Conservation (phyloP, 257 asterid genomes). For the Catharanthus roseus region DNA sequence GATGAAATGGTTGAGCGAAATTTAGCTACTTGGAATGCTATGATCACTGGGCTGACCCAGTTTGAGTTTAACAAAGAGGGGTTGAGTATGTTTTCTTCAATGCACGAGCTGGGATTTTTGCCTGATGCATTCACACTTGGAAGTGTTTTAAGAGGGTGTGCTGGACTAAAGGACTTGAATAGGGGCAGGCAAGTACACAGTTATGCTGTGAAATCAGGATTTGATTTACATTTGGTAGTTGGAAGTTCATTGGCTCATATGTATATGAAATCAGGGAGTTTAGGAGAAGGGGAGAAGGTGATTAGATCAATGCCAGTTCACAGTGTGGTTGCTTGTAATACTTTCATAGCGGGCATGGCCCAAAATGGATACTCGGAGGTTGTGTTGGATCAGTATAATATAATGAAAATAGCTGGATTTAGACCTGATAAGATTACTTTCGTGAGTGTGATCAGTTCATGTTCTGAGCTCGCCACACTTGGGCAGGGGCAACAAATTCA, state of each 20-base stretch:
- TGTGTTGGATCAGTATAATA: constrained; percentile 54
- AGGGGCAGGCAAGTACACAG: constrained; percentile 71
- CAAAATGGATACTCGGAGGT: constrained; percentile 64
- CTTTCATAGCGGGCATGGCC: constrained; percentile 73
- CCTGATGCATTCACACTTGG: constrained; percentile 72
- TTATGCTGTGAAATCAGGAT: constrained; percentile 44
- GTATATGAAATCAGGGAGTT: constrained; percentile 71
- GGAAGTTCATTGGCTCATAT: constrained; percentile 72
- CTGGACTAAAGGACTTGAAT: constrained; percentile 68
- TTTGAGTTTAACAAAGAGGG: constrained; percentile 60
- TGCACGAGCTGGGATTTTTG: constrained; percentile 51
- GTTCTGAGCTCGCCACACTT: constrained; percentile 74
- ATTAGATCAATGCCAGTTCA: constrained; percentile 50
- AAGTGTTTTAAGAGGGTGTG: constrained; percentile 81
- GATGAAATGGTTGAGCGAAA: constrained; percentile 59
- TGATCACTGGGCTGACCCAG: constrained; percentile 61
- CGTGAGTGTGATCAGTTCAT: constrained; percentile 65
- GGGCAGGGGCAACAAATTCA: constrained; percentile 94
- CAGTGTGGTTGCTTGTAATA: constrained; percentile 56
- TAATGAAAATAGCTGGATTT: constrained; percentile 52
- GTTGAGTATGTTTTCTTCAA: constrained; percentile 37
- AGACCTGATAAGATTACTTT: constrained; percentile 77
- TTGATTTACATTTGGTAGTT: constrained; percentile 51
- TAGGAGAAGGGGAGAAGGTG: constrained; percentile 61
- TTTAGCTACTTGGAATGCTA: constrained; percentile 88